Evolutionary conservation across 176 grass and related monocot genomes (phyloP).

Genomic region (Avena atlantica): DNA sequence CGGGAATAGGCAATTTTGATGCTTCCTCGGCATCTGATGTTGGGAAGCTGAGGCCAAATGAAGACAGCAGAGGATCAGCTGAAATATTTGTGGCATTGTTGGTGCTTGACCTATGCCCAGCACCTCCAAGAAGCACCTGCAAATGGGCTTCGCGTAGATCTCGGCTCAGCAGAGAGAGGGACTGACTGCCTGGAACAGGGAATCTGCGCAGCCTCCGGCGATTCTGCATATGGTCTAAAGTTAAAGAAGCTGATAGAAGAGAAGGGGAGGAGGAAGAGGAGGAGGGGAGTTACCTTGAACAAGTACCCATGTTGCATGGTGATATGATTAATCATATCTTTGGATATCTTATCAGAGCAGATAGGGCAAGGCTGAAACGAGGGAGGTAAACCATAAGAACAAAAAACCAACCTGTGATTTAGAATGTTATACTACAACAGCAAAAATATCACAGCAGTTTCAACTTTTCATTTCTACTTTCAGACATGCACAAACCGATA

Average conservation of each 20-base stretch:
- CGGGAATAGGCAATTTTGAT: constrained; percentile 68
- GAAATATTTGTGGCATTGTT: constrained; percentile 69
- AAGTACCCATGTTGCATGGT: constrained; percentile 89
- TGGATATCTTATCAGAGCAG: constrained; percentile 87
- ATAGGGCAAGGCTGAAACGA: constrained; percentile 85
- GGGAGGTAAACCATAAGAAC: constrained; percentile 12
- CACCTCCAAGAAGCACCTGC: constrained; percentile 81
- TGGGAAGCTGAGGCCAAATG: constrained; percentile 77
- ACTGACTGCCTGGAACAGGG: constrained; percentile 76
- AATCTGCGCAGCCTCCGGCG: constrained; percentile 76
- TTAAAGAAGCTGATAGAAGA: constrained; percentile 38
- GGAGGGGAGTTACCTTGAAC: constrained; percentile 69
- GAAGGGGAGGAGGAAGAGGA: background rate
- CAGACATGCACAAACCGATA: background rate
- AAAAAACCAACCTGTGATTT: constrained; percentile 4
- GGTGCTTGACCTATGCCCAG: constrained; percentile 66
- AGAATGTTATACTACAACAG: background rate
- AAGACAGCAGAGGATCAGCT: constrained; percentile 88
- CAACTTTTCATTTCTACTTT: background rate
- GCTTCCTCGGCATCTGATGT: constrained; percentile 67
- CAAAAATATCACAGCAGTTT: background rate
- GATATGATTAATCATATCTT: constrained; percentile 95
- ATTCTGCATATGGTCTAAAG: constrained; percentile 60
- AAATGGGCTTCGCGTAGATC: constrained; percentile 91
- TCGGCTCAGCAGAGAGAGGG: constrained; percentile 75